Percentiles rank a stretch among this genome's conserved stretches.
Conservation (phyloP, 2,329 filamentous ascomycete species). For the Arthrobotrys sinensis region DNA sequence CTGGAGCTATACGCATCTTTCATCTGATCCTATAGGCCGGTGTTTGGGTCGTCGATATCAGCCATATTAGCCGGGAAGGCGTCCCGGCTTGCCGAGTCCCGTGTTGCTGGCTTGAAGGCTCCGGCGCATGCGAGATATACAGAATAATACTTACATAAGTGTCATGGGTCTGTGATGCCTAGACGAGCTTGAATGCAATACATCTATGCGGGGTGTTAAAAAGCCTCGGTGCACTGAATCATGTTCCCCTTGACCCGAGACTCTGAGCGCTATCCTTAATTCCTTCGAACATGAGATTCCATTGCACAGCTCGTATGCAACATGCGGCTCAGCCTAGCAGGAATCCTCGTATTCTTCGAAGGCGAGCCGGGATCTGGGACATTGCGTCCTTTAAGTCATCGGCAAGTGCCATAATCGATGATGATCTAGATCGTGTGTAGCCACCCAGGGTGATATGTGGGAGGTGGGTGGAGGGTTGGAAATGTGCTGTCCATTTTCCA, state of each 20-base stretch:
- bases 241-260: slow-evolving; percentile 27
- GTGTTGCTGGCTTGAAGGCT: slow-evolving; percentile 46
- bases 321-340: slow-evolving; percentile 46
- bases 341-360: slow-evolving; percentile 37
- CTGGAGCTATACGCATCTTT: slow-evolving; percentile 31
- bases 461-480: slow-evolving; percentile 6
- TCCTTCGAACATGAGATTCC: slow-evolving; percentile 25
- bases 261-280: slow-evolving; percentile 10
- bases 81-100: slow-evolving; percentile 61
- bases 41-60: slow-evolving; percentile 27
- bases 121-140: slow-evolving; percentile 51
- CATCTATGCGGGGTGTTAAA: slow-evolving; percentile 26
- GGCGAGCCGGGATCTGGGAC: slow-evolving; percentile 18
- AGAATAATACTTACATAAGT: slow-evolving; percentile 58
- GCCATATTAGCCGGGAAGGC: slow-evolving; percentile 58
- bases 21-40: slow-evolving; percentile 28
- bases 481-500: slow-evolving; percentile 3
- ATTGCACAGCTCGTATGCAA: slow-evolving; percentile 41
- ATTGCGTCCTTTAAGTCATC: slow-evolving; percentile 51
- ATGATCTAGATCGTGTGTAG: slow-evolving; percentile 41
- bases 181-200: slow-evolving; percentile 42
- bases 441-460: not conserved
- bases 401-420: slow-evolving; percentile 48
- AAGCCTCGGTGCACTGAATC: slow-evolving; percentile 40
- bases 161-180: slow-evolving; percentile 31